Evolutionary conservation across 768 basidiomycete species (phyloP), one percentile per base, ranked within the genome.

Genomic region (Boletellus emodensis): DNA sequence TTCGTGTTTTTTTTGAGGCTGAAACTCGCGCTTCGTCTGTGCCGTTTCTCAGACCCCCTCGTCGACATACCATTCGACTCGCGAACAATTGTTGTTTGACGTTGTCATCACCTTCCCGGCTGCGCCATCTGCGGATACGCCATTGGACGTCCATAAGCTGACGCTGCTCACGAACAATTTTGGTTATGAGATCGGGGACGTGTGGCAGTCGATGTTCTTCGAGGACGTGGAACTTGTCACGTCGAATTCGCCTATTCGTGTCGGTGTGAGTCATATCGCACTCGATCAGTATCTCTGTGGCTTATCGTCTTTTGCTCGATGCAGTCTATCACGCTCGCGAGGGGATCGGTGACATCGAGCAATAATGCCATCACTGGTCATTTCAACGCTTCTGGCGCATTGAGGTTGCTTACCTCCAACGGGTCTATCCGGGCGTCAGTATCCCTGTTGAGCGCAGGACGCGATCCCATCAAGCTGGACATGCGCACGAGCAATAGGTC

Each of bases 361-460:
- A 74, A 78, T 20, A 64, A 62, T 2, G 41, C 54, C 1, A 74
- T 78, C 51, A 20, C 15, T 3, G 76, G 77, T 18, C 61, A 63
- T n/a, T 72, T 73, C 56, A 72, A 66, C 49, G 51, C 66, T 0
- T 63, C 67, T 0, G 37, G 56, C 3, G 37, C 53, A 0, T 49
- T 78, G 5, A 43, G 46, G 1, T 53, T 78, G 24, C 26, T 22
- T 17, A 75, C 73, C 0, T 65, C 66, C 24, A 76, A 77, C 44
- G 65, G 57, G 4, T 57, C 41, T 1, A 71, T 77, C 41, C 54
- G 61, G 2, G 64, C 55, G 1, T 57, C 59, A 9, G 61, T 67
- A 3, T 56, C 49, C 3, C 55, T 75, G 2, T 46, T 60, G 26
- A 63, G 59, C 50, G 33, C 40, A 0, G 22, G 24, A 1, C 10